Percentiles rank a stretch among this genome's conserved stretches.
phyloP scores from a whole-genome alignment of 441 rosid species.

The Mallotus japonicus region DNA sequence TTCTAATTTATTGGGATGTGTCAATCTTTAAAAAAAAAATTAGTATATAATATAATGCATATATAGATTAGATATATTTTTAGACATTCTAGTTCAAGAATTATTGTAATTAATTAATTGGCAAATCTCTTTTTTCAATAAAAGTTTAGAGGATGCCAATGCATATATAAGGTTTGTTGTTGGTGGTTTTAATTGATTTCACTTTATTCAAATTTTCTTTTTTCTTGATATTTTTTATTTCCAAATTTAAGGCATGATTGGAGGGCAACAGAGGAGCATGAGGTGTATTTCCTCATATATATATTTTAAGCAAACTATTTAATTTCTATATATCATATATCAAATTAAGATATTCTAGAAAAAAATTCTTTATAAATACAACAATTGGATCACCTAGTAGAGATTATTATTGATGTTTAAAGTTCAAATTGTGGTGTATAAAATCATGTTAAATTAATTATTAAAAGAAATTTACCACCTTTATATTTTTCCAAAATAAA shows the following conservation, averaged over 20 bases:
- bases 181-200: conserved; percentile 14
- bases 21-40: neutral
- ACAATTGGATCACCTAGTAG: too few species aligned
- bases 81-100: conserved; percentile 11
- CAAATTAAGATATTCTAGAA: conserved; percentile 5
- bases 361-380: neutral
- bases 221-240: neutral
- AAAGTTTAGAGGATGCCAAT: neutral
- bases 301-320: neutral
- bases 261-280: conserved; percentile 34
- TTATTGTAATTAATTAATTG: neutral
- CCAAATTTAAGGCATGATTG: conserved; percentile 30
- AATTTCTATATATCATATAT: neutral
- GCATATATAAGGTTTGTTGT: neutral
- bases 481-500: too few species aligned
- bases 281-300: conserved; percentile 14
- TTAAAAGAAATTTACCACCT: too few species aligned
- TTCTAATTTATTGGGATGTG: conserved; percentile 33
- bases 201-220: neutral
- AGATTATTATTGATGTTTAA: too few species aligned
- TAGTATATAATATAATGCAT: neutral
- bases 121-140: conserved; percentile 5
- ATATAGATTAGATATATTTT: neutral
- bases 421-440: too few species aligned
- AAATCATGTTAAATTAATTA: too few species aligned